Evolutionary conservation across 1,284 basidiomycete genomes (phyloP), one percentile per base, ranked within the genome.

Genomic region (Cutaneotrichosporon cyanovorans): DNA sequence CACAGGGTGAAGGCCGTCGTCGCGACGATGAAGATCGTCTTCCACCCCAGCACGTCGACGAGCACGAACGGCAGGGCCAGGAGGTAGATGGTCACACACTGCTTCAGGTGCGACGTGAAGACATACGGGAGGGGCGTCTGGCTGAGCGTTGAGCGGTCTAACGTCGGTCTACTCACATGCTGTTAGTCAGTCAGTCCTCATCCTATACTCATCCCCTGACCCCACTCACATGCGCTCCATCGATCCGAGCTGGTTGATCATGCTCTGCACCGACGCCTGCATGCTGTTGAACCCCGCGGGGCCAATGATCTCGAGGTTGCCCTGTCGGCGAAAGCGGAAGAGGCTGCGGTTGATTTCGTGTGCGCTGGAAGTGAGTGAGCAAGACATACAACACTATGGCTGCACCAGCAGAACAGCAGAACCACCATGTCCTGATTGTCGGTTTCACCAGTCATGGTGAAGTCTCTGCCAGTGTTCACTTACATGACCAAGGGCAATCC

Each of bases 31-130:
- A 84, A 85, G 16, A 92, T 75, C 65, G 83, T 85, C 39, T 77
- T 78, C 85, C 84, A 90, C 14, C 82, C 67, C 56, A 62, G 60
- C 42, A 50, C 40, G 31, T 79, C 77, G 39, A 89, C 79, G 23
- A 92, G 77, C 5, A 85, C 86, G 59, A 90, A 81, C 2, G 89
- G 89, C 16, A 92, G 76, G 35, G 85, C 80, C 63, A 89, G 89
- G 11, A 92, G 78, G 71, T 91, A 90, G 1, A 91, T 72, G 2
- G 83, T 83, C n/a, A 90, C 84, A 54, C 84, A 87, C 80, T 93
- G 90, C 69, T 93, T 93, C 60, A 93, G 75, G 69, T 93, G 90
- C 53, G 92, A 86, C 34, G 84, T 79, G 51, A 69, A 67, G 40
- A 70, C 58, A 51, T 66, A 66, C 2, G 68, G 69, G 15, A 71